Conservation (phyloP, 2,329 filamentous ascomycete species). For the Talaromyces sp. region DNA sequence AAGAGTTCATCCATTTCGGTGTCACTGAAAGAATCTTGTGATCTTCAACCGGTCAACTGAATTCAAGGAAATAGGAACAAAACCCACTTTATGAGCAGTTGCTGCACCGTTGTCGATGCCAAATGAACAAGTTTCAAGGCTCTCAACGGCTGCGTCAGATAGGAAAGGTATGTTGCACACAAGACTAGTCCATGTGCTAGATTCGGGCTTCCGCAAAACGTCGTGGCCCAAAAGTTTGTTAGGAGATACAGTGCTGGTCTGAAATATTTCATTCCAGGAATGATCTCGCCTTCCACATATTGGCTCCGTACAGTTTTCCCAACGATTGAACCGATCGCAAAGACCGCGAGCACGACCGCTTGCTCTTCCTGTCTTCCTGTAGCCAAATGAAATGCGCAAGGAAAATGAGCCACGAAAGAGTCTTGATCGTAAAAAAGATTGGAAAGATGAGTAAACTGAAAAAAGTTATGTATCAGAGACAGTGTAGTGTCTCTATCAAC, state of each 20-base stretch:
- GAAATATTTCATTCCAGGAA: slow-evolving; percentile 26
- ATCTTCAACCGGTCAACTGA: not conserved
- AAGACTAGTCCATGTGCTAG: slow-evolving; percentile 21
- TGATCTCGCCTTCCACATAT: slow-evolving; percentile 6
- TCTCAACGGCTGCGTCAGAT: slow-evolving; percentile 25
- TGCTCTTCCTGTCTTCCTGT: not conserved
- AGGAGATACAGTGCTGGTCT: slow-evolving; percentile 6
- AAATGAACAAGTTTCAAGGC: slow-evolving; percentile 28
- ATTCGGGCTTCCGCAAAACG: slow-evolving; percentile 20
- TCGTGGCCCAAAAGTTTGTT: slow-evolving; percentile 4
- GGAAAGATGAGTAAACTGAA: not conserved
- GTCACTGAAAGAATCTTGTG: not conserved
- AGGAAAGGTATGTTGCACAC: slow-evolving; percentile 27
- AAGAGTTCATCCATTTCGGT: not conserved
- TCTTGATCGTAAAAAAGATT: not conserved
- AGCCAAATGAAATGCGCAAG: not conserved
- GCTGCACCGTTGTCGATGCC: slow-evolving; percentile 17
- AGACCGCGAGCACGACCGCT: slow-evolving; percentile 14
- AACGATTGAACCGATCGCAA: slow-evolving; percentile 21
- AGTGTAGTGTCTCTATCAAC: slow-evolving; percentile 9
- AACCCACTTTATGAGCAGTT: not conserved
- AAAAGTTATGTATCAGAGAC: not conserved
- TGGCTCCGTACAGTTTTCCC: not conserved
- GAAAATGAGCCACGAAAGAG: not conserved
- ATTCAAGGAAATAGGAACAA: not conserved